phyloP scores from a whole-genome alignment of 1,284 basidiomycete species.

The Coniferiporia weirii region DNA sequence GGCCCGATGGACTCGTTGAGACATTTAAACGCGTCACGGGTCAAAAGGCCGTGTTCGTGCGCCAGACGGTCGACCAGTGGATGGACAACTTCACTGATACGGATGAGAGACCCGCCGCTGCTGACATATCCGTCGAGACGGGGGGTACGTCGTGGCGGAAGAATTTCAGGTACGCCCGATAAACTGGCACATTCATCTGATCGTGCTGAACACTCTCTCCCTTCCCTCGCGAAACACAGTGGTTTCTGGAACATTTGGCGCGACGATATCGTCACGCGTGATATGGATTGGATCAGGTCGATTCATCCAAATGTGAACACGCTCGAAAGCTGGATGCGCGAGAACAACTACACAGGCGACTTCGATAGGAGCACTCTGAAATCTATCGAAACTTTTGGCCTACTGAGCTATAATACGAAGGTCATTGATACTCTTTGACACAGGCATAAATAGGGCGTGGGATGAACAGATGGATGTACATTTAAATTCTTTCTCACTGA shows the following conservation, averaged over 20 bases:
- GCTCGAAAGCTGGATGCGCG: conserved; percentile 28
- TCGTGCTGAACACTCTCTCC: neutral
- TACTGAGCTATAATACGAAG: neutral
- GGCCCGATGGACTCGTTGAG: conserved; percentile 28
- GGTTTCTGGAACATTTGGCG: conserved; percentile 37
- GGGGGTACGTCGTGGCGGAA: conserved; percentile 25
- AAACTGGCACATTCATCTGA: neutral
- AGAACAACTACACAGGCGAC: conserved; percentile 22
- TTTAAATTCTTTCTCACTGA: no score
- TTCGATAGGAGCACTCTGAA: conserved; percentile 18
- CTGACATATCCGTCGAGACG: conserved; percentile 1
- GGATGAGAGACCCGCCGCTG: conserved; percentile 30
- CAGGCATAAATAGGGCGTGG: no score
- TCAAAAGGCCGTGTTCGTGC: conserved; percentile 33
- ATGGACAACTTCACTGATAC: conserved; percentile 31
- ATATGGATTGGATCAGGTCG: conserved; percentile 37
- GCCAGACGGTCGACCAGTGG: conserved; percentile 38
- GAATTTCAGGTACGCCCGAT: conserved; percentile 29
- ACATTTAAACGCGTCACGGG: conserved; percentile 43
- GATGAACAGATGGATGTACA: no score
- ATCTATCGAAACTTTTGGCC: conserved; percentile 12
- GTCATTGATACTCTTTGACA: no score
- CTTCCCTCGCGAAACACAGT: neutral
- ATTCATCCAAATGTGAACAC: conserved; percentile 31
- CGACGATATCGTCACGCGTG: conserved; percentile 37